These are phyloP conservation scores for Petunia hybrid DNA, from an alignment of 305 asterid genomes.

Conservation along the genomic window DNA sequence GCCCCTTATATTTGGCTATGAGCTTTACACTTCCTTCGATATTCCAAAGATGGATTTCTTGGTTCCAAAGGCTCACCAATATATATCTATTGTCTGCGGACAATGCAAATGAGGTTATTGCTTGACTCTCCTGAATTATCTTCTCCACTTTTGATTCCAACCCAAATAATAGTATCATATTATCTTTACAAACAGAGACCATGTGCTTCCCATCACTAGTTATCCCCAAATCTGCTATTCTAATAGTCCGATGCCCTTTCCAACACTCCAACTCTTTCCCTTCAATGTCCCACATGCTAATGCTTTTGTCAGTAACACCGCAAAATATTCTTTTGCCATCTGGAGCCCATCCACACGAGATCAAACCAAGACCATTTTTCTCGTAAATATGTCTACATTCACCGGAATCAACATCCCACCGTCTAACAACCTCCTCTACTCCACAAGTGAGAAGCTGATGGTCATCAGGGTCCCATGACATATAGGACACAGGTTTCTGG, in stretches of 20 bases:
- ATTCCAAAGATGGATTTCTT: constrained; percentile 63
- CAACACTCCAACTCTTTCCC: constrained; percentile 50
- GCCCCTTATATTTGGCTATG: constrained; percentile 49
- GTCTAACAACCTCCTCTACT: constrained; percentile 48
- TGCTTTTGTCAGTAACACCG: constrained; percentile 51
- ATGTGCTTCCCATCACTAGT: constrained; percentile 49
- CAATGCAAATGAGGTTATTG: constrained; percentile 48
- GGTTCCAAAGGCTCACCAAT: constrained; percentile 49
- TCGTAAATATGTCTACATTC: constrained; percentile 47
- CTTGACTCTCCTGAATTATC: constrained; percentile 47
- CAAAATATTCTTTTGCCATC: constrained; percentile 51
- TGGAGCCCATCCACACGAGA: constrained; percentile 60
- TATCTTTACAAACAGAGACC: constrained; percentile 45
- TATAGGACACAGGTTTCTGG: constrained; percentile 46
- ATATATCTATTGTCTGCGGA: constrained; percentile 51
- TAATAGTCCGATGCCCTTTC: constrained; percentile 41
- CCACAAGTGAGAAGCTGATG: constrained; percentile 58
- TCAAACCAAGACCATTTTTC: constrained; percentile 47
- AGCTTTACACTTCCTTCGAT: constrained; percentile 44
- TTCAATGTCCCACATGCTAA: constrained; percentile 53
- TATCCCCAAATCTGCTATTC: constrained; percentile 48
- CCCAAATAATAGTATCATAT: constrained; percentile 42
- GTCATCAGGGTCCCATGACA: constrained; percentile 58
- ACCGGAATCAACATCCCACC: constrained; percentile 53
- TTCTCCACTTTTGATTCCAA: constrained; percentile 43